Conservation (phyloP, 371 early-diverging fungal species). For the Haplosporangium sp. region DNA sequence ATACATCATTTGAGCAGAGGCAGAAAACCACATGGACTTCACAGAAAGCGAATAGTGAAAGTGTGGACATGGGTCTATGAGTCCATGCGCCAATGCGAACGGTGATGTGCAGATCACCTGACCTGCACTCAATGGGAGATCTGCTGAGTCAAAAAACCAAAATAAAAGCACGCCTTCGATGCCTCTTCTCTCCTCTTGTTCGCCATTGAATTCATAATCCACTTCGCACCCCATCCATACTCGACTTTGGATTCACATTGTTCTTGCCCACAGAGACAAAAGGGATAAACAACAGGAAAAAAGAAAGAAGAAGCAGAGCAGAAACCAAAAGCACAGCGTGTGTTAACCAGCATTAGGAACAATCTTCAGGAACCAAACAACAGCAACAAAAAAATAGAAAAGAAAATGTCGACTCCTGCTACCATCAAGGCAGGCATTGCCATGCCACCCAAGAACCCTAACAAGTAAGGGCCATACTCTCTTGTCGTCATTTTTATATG, state of each 20-base stretch:
- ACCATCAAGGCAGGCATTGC: constrained; percentile 54
- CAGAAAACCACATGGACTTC: no score
- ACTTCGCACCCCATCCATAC: background rate
- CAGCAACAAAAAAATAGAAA: background rate
- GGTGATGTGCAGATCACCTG: background rate
- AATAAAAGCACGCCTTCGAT: constrained; percentile 12
- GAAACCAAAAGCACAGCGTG: background rate
- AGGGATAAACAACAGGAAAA: background rate
- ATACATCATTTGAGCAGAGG: no score
- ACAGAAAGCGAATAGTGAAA: no score
- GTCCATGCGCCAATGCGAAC: no score
- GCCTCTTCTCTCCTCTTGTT: background rate
- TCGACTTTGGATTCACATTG: background rate
- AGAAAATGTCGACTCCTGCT: constrained; percentile 44
- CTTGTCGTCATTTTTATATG: background rate
- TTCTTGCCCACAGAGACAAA: constrained; percentile 3
- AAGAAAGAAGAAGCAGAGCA: background rate
- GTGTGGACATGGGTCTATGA: no score
- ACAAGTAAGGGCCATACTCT: constrained; percentile 32
- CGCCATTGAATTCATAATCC: constrained; percentile 6
- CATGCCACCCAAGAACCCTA: constrained; percentile 49
- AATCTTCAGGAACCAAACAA: background rate
- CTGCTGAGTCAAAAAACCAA: background rate
- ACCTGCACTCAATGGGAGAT: background rate
- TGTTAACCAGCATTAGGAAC: background rate